These are phyloP conservation scores for Fusarium sp. DNA, from an alignment of 2,329 filamentous ascomycete genomes.

Conservation along the genomic window DNA sequence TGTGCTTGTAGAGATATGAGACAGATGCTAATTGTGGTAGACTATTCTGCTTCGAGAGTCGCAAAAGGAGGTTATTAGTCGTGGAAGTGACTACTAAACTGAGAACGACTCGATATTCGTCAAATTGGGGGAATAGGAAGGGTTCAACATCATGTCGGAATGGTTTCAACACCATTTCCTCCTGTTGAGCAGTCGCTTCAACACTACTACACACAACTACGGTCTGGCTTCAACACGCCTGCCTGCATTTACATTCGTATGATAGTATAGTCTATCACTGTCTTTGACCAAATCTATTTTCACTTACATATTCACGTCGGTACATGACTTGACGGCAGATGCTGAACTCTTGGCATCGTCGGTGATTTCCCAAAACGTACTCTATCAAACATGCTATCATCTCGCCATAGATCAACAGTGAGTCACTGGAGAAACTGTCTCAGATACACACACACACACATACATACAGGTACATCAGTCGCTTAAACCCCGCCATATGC, in stretches of 20 bases:
- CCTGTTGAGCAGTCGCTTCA: not conserved
- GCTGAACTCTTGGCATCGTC: not conserved
- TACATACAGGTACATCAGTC: not conserved
- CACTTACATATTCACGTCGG: not conserved
- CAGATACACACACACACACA: not conserved
- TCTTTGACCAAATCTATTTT: not conserved
- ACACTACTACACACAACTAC: conserved; percentile 11
- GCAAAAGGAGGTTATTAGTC: conserved; percentile 63
- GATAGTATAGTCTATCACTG: conserved; percentile 9
- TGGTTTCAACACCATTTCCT: conserved; percentile 13
- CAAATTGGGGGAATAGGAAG: not conserved
- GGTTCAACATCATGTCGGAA: conserved; percentile 23
- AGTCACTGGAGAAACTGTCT: conserved; percentile 10
- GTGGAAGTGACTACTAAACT: conserved; percentile 61
- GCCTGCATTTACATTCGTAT: conserved; percentile 20
- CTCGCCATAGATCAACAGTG: conserved; percentile 4
- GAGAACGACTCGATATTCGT: not conserved
- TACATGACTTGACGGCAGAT: not conserved
- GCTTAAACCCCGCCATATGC: not conserved
- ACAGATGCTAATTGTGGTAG: conserved; percentile 44
- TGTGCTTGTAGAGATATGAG: too few species aligned
- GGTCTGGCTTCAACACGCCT: conserved; percentile 25
- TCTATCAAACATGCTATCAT: conserved; percentile 1
- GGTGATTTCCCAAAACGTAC: conserved; percentile 1
- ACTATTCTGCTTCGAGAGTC: conserved; percentile 58